A percentile compares a stretch with the other conserved stretches of the same genome.
These are phyloP conservation scores for Biancaea sappan DNA, from an alignment of 306 rosid species.

Conservation along the genomic window DNA sequence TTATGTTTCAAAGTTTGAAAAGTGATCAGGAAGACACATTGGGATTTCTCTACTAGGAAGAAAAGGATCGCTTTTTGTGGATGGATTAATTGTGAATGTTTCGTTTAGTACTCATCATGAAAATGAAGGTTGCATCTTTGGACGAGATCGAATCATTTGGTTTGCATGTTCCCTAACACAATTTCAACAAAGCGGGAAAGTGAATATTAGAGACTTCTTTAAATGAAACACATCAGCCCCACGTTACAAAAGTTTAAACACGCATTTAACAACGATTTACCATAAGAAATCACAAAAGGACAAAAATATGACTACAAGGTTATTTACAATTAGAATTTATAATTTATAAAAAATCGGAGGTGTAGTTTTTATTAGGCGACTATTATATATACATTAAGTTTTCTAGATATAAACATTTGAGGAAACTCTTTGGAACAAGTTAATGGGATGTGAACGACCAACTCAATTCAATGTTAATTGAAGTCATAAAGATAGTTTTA, in stretches of 20 bases:
- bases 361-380: too few species aligned
- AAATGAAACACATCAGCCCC: slow-evolving; percentile 58
- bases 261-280: slow-evolving; percentile 28
- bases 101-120: slow-evolving; percentile 34
- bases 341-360: neutral
- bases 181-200: slow-evolving; percentile 83
- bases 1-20: slow-evolving; percentile 49
- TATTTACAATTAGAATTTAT: slow-evolving; percentile 1
- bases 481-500: too few species aligned
- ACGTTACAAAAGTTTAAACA: slow-evolving; percentile 21
- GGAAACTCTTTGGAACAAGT: neutral
- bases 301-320: slow-evolving; percentile 10
- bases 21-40: slow-evolving; percentile 34
- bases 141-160: slow-evolving; percentile 60
- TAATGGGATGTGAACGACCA: too few species aligned
- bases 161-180: slow-evolving; percentile 59
- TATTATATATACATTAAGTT: too few species aligned
- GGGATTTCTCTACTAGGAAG: slow-evolving; percentile 67
- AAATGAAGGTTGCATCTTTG: slow-evolving; percentile 47
- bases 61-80: slow-evolving; percentile 64
- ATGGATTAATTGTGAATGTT: slow-evolving; percentile 46
- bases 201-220: slow-evolving; percentile 40
- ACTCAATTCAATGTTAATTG: too few species aligned
- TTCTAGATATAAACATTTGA: too few species aligned
- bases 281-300: neutral